A percentile compares a stretch with the other conserved stretches of the same genome.
These are phyloP conservation scores for Sarocladium strictum DNA, from an alignment of 2,329 filamentous ascomycete genomes.

Conservation along the genomic window DNA sequence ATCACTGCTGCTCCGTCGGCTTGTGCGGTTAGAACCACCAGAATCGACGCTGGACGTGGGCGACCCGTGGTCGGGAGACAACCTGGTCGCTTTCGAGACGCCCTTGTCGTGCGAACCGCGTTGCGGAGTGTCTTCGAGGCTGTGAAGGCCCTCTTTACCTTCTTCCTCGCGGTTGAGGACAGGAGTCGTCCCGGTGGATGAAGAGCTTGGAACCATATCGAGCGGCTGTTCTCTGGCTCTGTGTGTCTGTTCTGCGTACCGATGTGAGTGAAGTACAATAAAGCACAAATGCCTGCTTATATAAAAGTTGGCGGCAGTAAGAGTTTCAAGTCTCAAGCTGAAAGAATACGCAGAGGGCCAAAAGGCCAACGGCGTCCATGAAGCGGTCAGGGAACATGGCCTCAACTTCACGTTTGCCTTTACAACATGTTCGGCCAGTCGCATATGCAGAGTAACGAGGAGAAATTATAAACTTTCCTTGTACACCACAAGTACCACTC, in stretches of 20 bases:
- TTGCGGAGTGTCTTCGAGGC: neutral
- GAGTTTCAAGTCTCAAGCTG: neutral
- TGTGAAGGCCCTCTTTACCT: neutral
- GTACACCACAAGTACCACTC: neutral
- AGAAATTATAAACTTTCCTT: neutral
- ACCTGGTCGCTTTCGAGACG: neutral
- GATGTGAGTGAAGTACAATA: neutral
- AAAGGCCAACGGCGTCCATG: neutral
- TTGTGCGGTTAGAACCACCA: neutral
- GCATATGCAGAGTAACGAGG: constrained; percentile 1
- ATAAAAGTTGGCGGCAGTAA: neutral
- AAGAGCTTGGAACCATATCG: neutral
- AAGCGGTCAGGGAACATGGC: neutral
- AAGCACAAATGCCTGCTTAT: neutral
- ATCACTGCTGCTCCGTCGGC: constrained; percentile 4
- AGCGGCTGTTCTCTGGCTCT: neutral
- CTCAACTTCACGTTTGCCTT: neutral
- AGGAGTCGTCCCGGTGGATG: neutral
- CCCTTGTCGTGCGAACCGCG: neutral
- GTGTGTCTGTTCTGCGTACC: neutral
- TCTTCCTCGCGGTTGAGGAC: neutral
- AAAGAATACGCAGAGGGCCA: neutral
- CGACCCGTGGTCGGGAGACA: neutral
- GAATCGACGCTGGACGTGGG: neutral
- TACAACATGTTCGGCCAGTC: neutral